phyloP scores from a whole-genome alignment of 345 rosid species.

The Eucalyptus marginata region DNA sequence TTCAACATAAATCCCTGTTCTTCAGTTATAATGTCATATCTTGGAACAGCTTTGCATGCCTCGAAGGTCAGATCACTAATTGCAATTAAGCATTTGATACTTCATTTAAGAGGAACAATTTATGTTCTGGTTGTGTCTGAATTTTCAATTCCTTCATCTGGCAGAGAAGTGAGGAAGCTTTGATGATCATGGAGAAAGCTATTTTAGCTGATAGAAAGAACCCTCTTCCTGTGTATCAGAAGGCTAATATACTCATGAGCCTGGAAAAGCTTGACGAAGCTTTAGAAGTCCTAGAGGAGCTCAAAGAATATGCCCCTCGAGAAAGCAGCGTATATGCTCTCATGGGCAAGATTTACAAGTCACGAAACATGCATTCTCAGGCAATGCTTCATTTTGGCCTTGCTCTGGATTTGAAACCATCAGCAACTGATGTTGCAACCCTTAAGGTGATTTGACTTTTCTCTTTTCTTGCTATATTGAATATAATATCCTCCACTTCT shows the following conservation, averaged over 20 bases:
- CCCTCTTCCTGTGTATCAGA: constrained; percentile 97
- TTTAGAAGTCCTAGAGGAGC: constrained; percentile 80
- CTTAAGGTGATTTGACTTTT: constrained; percentile 53
- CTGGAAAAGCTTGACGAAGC: constrained; percentile 78
- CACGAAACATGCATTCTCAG: constrained; percentile 60
- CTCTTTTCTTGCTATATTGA: neutral
- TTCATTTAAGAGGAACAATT: neutral
- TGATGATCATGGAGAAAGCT: constrained; percentile 86
- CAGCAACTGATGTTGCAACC: constrained; percentile 78
- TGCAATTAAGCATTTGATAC: neutral
- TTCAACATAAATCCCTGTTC: constrained; percentile 77
- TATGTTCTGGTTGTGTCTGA: constrained; percentile 49
- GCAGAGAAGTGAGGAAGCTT: constrained; percentile 81
- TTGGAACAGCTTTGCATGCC: constrained; percentile 87
- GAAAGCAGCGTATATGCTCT: constrained; percentile 90
- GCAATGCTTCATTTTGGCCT: constrained; percentile 92
- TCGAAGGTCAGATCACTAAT: constrained; percentile 31
- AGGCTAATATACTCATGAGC: constrained; percentile 75
- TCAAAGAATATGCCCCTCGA: constrained; percentile 81
- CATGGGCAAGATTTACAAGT: constrained; percentile 88
- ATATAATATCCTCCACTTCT: neutral
- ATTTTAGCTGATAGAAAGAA: constrained; percentile 87
- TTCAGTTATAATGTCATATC: constrained; percentile 94
- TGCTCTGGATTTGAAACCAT: constrained; percentile 95
- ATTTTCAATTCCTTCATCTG: neutral